These are phyloP conservation scores for Mycena vulgaris DNA, from an alignment of 768 basidiomycete species.

Conservation along the genomic window DNA sequence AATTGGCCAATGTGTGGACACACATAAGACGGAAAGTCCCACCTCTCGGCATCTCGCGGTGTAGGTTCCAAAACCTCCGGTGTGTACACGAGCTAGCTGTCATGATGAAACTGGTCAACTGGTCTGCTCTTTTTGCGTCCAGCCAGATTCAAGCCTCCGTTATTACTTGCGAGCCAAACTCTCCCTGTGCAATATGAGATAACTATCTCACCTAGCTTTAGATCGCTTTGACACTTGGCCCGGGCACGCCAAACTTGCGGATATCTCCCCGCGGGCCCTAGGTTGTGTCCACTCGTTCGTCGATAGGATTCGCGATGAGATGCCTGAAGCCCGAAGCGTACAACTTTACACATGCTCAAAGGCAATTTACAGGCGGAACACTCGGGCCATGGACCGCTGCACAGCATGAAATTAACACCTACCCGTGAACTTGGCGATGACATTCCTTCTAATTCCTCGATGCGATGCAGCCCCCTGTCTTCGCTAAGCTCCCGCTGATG, in stretches of 20 bases:
- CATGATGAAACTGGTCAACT: not conserved
- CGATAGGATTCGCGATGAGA: slow-evolving; percentile 21
- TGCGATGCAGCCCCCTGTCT: slow-evolving; percentile 1
- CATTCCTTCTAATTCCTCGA: slow-evolving; percentile 22
- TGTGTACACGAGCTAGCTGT: not conserved
- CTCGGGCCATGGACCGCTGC: slow-evolving; percentile 18
- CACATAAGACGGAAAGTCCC: not conserved
- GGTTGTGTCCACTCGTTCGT: not conserved
- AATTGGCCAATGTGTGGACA: too few relatives aligned
- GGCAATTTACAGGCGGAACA: slow-evolving; percentile 12
- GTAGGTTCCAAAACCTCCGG: slow-evolving; percentile 4
- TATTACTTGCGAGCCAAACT: slow-evolving; percentile 3
- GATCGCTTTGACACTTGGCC: not conserved
- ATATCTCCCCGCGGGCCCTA: not conserved
- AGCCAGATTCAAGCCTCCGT: slow-evolving; percentile 23
- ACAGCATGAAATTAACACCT: slow-evolving; percentile 10
- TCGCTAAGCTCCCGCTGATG: slow-evolving; percentile 30
- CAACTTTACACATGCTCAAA: slow-evolving; percentile 20
- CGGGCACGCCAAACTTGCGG: slow-evolving; percentile 1
- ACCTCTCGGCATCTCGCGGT: not conserved
- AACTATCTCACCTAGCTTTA: slow-evolving; percentile 15
- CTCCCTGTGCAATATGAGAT: not conserved
- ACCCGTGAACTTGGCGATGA: slow-evolving; percentile 7
- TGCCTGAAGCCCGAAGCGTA: slow-evolving; percentile 26
- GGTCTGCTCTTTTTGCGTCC: slow-evolving; percentile 4